These are phyloP conservation scores for Hordeum marinum DNA, from an alignment of 176 grass and related monocot species.

Conservation along the genomic window DNA sequence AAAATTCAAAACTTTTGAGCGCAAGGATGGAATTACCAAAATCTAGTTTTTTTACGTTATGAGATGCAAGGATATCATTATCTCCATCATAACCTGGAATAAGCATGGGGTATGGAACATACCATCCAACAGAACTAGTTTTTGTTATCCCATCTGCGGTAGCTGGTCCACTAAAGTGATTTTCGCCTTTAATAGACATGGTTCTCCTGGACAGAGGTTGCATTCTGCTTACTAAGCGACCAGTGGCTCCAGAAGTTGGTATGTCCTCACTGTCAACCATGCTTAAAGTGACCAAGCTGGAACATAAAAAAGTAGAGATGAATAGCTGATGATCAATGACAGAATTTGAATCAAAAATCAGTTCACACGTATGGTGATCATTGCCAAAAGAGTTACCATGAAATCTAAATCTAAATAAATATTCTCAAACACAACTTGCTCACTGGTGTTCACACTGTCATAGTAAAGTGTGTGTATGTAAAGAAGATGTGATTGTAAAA, in stretches of 20 bases:
- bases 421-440: conserved; percentile 3
- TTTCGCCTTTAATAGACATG: conserved; percentile 69
- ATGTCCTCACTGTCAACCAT: conserved; percentile 60
- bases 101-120: conserved; percentile 38
- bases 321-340: conserved; percentile 27
- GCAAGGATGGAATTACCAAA: conserved; percentile 11
- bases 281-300: conserved; percentile 58
- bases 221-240: conserved; percentile 45
- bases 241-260: conserved; percentile 42
- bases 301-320: conserved; percentile 24
- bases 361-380: background rate
- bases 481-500: background rate
- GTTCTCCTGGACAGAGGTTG: conserved; percentile 79
- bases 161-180: conserved; percentile 31
- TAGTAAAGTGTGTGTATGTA: conserved; percentile 18
- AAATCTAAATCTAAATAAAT: conserved; percentile 15
- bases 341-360: background rate
- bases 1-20: background rate
- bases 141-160: conserved; percentile 55
- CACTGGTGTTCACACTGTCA: conserved; percentile 15
- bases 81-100: background rate
- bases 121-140: conserved; percentile 65
- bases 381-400: conserved; percentile 19
- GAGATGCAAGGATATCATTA: conserved; percentile 15
- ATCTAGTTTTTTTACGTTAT: conserved; percentile 1